A percentile compares a stretch with the other conserved stretches of the same genome.
These are phyloP conservation scores for Dictyostelium purpureum DNA, from an alignment of 78 protist genomes.

Conservation along the genomic window DNA sequence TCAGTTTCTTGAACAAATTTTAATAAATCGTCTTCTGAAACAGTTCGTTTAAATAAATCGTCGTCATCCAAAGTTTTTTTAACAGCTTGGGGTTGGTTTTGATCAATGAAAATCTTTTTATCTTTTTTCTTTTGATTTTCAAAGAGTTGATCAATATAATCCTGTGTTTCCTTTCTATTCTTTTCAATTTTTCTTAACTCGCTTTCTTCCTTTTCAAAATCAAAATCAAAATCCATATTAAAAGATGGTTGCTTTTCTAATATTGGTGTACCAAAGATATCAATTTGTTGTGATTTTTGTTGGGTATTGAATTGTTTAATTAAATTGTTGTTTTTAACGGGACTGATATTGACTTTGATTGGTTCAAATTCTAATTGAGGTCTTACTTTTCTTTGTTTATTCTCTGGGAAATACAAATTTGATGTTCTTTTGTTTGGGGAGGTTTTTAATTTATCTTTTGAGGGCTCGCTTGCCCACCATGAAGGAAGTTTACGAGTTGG, in stretches of 20 bases:
- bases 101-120: background rate
- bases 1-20: background rate
- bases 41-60: slow-evolving; percentile 18
- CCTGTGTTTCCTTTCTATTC: background rate
- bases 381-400: background rate
- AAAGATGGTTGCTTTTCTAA: background rate
- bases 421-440: slow-evolving; percentile 56
- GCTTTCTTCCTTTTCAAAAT: background rate
- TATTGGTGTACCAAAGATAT: background rate
- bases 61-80: background rate
- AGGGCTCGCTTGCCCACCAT: slow-evolving; percentile 10
- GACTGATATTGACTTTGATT: background rate
- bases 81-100: background rate
- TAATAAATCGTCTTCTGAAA: slow-evolving; percentile 2
- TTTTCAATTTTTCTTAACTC: background rate
- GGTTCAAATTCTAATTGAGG: background rate
- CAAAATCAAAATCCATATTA: background rate
- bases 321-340: slow-evolving; percentile 3
- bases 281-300: background rate
- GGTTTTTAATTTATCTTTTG: background rate
- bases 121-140: background rate
- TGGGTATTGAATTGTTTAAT: background rate
- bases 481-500: slow-evolving; percentile 13
- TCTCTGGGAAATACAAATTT: slow-evolving; percentile 26
- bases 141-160: background rate